Evolutionary conservation across 2,329 filamentous ascomycete species (phyloP).

Genomic region (Penicillium sclerotigenum): DNA sequence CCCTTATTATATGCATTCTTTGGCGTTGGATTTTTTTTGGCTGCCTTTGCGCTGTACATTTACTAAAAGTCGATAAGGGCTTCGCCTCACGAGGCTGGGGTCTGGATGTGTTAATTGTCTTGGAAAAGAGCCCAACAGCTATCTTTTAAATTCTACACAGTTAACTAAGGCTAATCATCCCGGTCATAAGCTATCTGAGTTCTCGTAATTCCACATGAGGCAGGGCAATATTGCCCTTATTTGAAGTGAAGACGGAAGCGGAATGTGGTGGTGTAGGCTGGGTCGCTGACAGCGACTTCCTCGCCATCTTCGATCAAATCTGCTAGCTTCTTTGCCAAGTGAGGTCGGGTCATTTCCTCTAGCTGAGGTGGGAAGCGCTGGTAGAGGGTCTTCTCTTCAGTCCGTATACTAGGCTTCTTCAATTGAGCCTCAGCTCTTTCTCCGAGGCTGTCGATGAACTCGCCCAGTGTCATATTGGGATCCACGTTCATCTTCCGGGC

Average conservation of each 20-base stretch:
- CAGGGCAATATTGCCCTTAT: conserved; percentile 2
- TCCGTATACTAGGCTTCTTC: conserved; percentile 85
- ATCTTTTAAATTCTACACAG: conserved; percentile 22
- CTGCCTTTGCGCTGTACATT: conserved; percentile 35
- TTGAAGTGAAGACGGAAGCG: conserved; percentile 57
- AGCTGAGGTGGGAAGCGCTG: conserved; percentile 79
- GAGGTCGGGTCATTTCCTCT: conserved; percentile 78
- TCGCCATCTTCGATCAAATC: conserved; percentile 79
- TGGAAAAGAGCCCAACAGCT: conserved; percentile 25
- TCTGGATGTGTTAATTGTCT: conserved; percentile 30
- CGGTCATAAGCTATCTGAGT: conserved; percentile 3
- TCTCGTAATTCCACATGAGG: conserved; percentile 2
- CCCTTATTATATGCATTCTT: conserved; percentile 35
- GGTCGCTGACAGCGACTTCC: conserved; percentile 88
- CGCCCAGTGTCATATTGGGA: conserved; percentile 68
- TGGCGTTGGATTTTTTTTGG: conserved; percentile 38
- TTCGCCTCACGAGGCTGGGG: conserved; percentile 33
- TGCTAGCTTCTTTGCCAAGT: conserved; percentile 71
- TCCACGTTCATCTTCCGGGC: conserved; percentile 73
- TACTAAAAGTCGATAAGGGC: conserved; percentile 32
- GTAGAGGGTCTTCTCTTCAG: conserved; percentile 80
- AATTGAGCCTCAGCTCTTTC: conserved; percentile 84
- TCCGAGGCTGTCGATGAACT: conserved; percentile 80
- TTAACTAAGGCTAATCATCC: conserved; percentile 12
- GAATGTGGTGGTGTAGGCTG: conserved; percentile 75